Conservation (phyloP, 1,139 yeast species). For the Komagataea norvegica region DNA sequence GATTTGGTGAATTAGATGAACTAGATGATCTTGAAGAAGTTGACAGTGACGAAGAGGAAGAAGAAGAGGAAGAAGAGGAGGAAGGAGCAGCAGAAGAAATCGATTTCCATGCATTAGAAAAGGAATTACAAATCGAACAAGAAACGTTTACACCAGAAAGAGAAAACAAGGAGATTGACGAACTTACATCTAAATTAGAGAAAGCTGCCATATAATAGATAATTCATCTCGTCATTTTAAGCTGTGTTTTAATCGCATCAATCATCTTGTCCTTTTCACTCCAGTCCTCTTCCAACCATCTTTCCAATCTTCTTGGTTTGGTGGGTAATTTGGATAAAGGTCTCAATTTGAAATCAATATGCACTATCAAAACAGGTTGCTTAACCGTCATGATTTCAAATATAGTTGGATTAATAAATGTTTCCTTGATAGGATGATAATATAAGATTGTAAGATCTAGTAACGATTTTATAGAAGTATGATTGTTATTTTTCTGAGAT, state of each 20-base stretch:
- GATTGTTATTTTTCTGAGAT: constrained; percentile 19
- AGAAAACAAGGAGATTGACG: constrained; percentile 47
- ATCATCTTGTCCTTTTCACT: constrained; percentile 54
- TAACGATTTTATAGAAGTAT: constrained; percentile 32
- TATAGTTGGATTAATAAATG: constrained; percentile 45
- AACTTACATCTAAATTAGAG: constrained; percentile 54
- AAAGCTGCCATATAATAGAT: constrained; percentile 41
- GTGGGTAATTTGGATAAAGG: constrained; percentile 46
- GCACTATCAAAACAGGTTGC: constrained; percentile 38
- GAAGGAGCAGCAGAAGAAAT: constrained; percentile 41
- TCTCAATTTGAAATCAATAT: constrained; percentile 46
- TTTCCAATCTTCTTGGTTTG: constrained; percentile 51
- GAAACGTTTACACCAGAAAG: constrained; percentile 30
- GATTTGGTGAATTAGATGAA: constrained; percentile 81
- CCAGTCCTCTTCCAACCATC: constrained; percentile 73
- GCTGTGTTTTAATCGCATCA: constrained; percentile 32
- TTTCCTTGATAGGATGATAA: constrained; percentile 32
- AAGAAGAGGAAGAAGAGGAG: constrained; percentile 57
- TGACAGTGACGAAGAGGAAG: constrained; percentile 81
- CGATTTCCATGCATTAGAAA: constrained; percentile 41
- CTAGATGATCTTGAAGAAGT: constrained; percentile 91
- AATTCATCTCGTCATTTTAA: constrained; percentile 19
- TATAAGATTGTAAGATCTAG: constrained; percentile 49
- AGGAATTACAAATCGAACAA: constrained; percentile 44
- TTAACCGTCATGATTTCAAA: constrained; percentile 48